Percentiles rank a stretch among this genome's conserved stretches.
phyloP scores from a whole-genome alignment of 768 basidiomycete genomes.

The Tricholoma terreum region DNA sequence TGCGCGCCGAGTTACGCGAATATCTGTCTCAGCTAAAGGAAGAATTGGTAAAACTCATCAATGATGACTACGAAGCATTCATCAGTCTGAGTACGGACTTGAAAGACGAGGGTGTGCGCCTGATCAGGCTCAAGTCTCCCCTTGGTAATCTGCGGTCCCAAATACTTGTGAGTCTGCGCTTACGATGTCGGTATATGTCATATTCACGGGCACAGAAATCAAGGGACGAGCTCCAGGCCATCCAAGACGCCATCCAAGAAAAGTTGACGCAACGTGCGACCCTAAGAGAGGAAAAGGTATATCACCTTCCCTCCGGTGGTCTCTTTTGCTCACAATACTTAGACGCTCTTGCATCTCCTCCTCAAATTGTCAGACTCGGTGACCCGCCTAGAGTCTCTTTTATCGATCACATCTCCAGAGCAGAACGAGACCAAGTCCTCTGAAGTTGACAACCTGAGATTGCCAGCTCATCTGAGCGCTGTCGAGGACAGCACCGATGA shows the following conservation, averaged over 20 bases:
- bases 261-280: constrained; percentile 72
- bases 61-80: constrained; percentile 97
- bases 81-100: constrained; percentile 94
- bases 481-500: constrained; percentile 45
- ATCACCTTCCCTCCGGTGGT: constrained; percentile 1
- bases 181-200: neutral
- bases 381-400: constrained; percentile 80
- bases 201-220: constrained; percentile 44
- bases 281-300: constrained; percentile 85
- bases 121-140: constrained; percentile 67
- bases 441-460: constrained; percentile 31
- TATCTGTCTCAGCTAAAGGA: constrained; percentile 84
- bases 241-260: constrained; percentile 73
- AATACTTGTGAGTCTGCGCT: constrained; percentile 56
- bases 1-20: constrained; percentile 82
- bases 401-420: constrained; percentile 61
- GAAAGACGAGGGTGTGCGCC: constrained; percentile 74
- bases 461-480: constrained; percentile 31
- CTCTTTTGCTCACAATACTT: constrained; percentile 5
- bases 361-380: constrained; percentile 93
- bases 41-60: constrained; percentile 93
- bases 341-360: constrained; percentile 84
- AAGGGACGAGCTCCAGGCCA: constrained; percentile 54
- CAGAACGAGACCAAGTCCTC: constrained; percentile 37
- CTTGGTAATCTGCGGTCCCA: constrained; percentile 59